Base-by-base conservation (phyloP, 495 filamentous ascomycete genomes). In the Xylaria bambusicola region DNA sequence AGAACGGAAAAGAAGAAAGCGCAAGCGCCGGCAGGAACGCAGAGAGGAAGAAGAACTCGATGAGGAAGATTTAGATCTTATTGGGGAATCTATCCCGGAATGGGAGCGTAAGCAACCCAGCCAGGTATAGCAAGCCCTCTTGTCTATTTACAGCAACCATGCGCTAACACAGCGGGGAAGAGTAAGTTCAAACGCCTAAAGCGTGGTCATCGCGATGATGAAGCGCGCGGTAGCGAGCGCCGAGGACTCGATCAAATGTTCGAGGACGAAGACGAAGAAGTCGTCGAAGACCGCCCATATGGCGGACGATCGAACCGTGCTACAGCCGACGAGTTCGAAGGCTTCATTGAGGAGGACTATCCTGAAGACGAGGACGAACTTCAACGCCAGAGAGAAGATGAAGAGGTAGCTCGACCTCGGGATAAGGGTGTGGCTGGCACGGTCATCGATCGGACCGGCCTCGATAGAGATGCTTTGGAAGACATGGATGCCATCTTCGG, bases 401-500 rank as follows among this genome's bases (percentile, higher is more conserved):
- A 86, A 65, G 94, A 96, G 64, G 89, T 97, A 57, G 87, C 88
- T 54, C 82, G 88, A 35, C 87, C 92, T 2, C 78, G 80, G 57
- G 80, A 88, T 60, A 79, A 83, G 55, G 82, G 84, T 58, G 78
- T 88, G n/a, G 84, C 83, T 18, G 79, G 85, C 21, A 77, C 80
- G 15, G 86, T 87, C 49, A 81, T 88, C 12, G 82, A 86, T 64
- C 80, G 81, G 3, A 81, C 88, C 15, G 92, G 93, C 3, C 80
- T 98, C 27, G 91, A 95, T 70, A 92, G 96, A 70, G 91, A 91
- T 63, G 90, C 92, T 0, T 79, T 97, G 8, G 92, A 96, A 59
- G 93, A 97, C 72, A 94, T 98, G 88, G 88, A 93, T 48, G 86
- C 87, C 35, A 96, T 96, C 31, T 98, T 98, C 67, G 95, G 94